Evolutionary conservation across 139 green algal species (phyloP).

Genomic region (Coccomyxa sp.): DNA sequence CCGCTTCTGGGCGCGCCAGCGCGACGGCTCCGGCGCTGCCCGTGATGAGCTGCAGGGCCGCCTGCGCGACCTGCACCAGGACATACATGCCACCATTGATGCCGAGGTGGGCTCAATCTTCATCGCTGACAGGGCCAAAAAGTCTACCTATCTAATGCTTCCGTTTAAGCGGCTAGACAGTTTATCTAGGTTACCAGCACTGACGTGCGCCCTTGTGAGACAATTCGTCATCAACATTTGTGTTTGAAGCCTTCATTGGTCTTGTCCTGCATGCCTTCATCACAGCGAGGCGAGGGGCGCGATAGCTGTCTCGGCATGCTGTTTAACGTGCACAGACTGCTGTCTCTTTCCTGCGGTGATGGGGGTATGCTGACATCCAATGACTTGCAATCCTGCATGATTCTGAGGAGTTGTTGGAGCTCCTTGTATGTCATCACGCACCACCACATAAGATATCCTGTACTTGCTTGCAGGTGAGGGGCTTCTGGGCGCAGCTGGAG

Average conservation of each 20-base stretch:
- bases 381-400: no score
- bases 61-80: conserved; percentile 53
- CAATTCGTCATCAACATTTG: no score
- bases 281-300: no score
- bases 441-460: no score
- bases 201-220: neutral
- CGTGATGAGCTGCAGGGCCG: neutral
- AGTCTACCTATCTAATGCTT: neutral
- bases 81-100: conserved; percentile 51
- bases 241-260: no score
- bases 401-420: no score
- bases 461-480: conserved; percentile 26
- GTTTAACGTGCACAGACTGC: no score
- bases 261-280: no score
- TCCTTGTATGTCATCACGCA: no score
- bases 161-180: neutral
- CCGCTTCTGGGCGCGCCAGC: conserved; percentile 9
- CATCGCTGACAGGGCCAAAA: neutral
- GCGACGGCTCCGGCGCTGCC: neutral
- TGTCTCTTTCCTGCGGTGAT: no score
- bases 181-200: neutral
- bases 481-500: conserved; percentile 70
- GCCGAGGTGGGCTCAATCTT: conserved; percentile 33
- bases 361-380: no score
- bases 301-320: no score